phyloP scores from a whole-genome alignment of 192 early-diverging fungal genomes.

The Coemansia sp. region DNA sequence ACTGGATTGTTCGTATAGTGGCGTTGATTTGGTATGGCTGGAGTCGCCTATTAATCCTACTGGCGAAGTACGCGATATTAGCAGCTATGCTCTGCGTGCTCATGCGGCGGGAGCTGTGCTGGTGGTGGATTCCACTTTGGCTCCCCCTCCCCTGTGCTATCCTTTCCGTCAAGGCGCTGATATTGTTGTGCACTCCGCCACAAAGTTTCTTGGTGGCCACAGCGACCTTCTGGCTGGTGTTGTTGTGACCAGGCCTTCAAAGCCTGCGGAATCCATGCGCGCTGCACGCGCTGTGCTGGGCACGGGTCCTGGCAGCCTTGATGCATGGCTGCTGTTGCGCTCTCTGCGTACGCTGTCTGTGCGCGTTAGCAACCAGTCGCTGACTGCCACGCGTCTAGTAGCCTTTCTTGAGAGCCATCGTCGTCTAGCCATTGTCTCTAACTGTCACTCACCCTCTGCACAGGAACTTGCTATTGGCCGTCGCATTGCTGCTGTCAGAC shows the following conservation, averaged over 20 bases:
- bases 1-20: conserved; percentile 28
- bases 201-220: conserved; percentile 76
- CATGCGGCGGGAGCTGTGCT: conserved; percentile 56
- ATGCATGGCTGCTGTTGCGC: conserved; percentile 66
- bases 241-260: conserved; percentile 51
- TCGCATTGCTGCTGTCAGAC: conserved; percentile 31
- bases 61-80: conserved; percentile 56
- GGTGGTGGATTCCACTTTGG: conserved; percentile 68
- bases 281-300: conserved; percentile 56
- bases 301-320: conserved; percentile 62
- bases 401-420: conserved; percentile 51
- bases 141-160: conserved; percentile 67
- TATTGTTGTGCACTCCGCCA: conserved; percentile 66
- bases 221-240: conserved; percentile 68
- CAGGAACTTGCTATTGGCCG: conserved; percentile 24
- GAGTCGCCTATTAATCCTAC: conserved; percentile 64
- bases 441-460: conserved; percentile 30
- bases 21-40: conserved; percentile 61
- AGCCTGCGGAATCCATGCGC: conserved; percentile 45
- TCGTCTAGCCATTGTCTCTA: conserved; percentile 41
- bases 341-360: conserved; percentile 59
- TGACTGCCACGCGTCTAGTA: conserved; percentile 56
- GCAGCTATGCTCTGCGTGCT: conserved; percentile 43
- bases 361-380: conserved; percentile 64
- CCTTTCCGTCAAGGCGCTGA: conserved; percentile 64